phyloP scores from a whole-genome alignment of 768 basidiomycete species.

The Agrocybe chaxingu region DNA sequence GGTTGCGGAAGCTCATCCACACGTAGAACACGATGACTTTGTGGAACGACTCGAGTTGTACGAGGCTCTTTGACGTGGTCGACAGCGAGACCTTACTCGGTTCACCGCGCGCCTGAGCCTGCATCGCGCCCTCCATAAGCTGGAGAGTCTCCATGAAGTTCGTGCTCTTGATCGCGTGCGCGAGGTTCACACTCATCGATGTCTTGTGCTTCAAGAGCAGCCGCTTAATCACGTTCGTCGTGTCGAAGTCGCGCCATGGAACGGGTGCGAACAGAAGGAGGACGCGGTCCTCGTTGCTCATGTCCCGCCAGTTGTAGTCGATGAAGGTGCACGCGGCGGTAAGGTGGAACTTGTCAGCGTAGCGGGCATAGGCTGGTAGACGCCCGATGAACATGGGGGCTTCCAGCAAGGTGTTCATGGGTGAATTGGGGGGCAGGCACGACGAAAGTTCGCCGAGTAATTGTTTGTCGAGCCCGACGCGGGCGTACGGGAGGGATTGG shows the following conservation, averaged over 20 bases:
- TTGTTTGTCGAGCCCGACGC: slow-evolving; percentile 29
- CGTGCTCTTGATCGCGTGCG: slow-evolving; percentile 29
- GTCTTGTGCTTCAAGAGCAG: slow-evolving; percentile 43
- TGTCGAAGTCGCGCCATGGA: slow-evolving; percentile 42
- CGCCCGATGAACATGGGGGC: slow-evolving; percentile 47
- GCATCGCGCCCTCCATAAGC: slow-evolving; percentile 22
- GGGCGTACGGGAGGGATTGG: slow-evolving; percentile 48
- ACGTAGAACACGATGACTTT: slow-evolving; percentile 74
- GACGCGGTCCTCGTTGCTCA: slow-evolving; percentile 35
- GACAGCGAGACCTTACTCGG: too few relatives aligned
- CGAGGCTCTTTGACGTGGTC: slow-evolving; percentile 17
- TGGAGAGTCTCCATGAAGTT: slow-evolving; percentile 40
- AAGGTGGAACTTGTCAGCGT: slow-evolving; percentile 15
- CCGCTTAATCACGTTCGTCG: slow-evolving; percentile 27
- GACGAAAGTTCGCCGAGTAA: slow-evolving; percentile 20
- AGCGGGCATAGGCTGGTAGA: slow-evolving; percentile 41
- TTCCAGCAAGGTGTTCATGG: slow-evolving; percentile 42
- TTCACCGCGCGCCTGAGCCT: background rate
- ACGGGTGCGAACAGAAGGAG: slow-evolving; percentile 51
- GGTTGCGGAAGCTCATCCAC: slow-evolving; percentile 77
- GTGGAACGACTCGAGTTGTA: slow-evolving; percentile 69
- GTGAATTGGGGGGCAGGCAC: slow-evolving; percentile 40
- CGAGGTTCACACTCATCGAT: slow-evolving; percentile 40
- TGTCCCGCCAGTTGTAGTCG: slow-evolving; percentile 32
- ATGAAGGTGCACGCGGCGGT: slow-evolving; percentile 37